A percentile compares a stretch with the other conserved stretches of the same genome.
Conservation (phyloP, 169 alveolate species). For the Cyclospora cayetanensis region DNA sequence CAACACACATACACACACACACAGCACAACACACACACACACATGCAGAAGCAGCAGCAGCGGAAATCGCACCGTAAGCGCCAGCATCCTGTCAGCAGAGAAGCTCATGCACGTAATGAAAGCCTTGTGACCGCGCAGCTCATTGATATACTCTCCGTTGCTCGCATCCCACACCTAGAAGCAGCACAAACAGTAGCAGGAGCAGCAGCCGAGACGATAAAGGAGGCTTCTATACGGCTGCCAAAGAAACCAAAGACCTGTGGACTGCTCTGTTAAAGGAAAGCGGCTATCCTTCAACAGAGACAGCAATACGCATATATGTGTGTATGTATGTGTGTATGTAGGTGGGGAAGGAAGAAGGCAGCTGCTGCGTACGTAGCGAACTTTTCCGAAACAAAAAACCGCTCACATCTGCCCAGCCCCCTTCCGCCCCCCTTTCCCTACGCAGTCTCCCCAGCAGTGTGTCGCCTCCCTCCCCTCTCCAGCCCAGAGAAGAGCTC, state of each 20-base stretch:
- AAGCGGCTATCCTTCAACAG: background rate
- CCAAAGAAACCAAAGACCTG: background rate
- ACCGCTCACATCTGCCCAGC: background rate
- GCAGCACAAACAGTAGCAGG: background rate
- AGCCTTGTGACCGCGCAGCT: constrained; percentile 85
- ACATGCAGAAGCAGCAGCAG: background rate
- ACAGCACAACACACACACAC: background rate
- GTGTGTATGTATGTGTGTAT: background rate
- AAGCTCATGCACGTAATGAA: constrained; percentile 87
- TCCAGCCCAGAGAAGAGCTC: background rate
- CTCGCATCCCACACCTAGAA: constrained; percentile 82
- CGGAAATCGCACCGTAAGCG: constrained; percentile 78
- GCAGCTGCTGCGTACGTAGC: no score
- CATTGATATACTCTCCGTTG: constrained; percentile 80
- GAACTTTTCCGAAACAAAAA: background rate
- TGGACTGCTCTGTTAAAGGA: background rate
- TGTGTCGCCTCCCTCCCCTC: background rate
- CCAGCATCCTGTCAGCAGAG: constrained; percentile 84
- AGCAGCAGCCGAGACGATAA: background rate
- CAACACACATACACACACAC: background rate
- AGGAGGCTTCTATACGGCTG: background rate
- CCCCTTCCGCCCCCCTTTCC: no score
- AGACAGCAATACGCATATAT: background rate
- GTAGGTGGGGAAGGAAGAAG: background rate
- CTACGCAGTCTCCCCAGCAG: background rate